These are phyloP conservation scores for Aspergillus sojae DNA, from an alignment of 2,329 filamentous ascomycete species.

Conservation along the genomic window DNA sequence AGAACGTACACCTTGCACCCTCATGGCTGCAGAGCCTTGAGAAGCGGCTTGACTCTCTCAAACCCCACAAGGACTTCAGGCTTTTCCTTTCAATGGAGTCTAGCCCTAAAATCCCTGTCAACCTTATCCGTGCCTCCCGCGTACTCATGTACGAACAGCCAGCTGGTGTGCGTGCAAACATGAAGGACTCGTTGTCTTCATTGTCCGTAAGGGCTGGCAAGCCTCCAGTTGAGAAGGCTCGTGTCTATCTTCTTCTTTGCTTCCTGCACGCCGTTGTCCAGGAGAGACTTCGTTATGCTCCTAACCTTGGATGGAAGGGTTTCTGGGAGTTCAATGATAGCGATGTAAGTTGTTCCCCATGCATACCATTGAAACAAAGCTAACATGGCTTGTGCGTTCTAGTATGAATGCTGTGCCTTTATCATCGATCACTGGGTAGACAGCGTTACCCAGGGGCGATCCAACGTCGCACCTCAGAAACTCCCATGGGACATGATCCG, in stretches of 20 bases:
- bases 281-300: conserved; percentile 90
- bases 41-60: conserved; percentile 93
- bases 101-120: conserved; percentile 94
- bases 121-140: conserved; percentile 86
- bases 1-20: conserved; percentile 96
- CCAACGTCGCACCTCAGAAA: conserved; percentile 89
- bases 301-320: conserved; percentile 92
- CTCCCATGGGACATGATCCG: conserved; percentile 97
- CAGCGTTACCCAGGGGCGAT: conserved; percentile 75
- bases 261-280: conserved; percentile 97
- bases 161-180: conserved; percentile 92
- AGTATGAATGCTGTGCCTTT: conserved; percentile 96
- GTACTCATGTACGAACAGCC: conserved; percentile 98
- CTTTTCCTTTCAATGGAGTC: conserved; percentile 98
- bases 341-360: conserved; percentile 70
- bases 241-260: conserved; percentile 86
- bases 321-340: conserved; percentile 99
- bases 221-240: conserved; percentile 84
- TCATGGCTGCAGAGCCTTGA: conserved; percentile 96
- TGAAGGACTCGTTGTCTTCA: conserved; percentile 94
- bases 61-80: conserved; percentile 89
- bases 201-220: conserved; percentile 75
- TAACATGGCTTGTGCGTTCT: conserved; percentile 23
- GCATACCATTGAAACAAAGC: conserved; percentile 9
- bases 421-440: conserved; percentile 97